phyloP scores from a whole-genome alignment of 2,329 filamentous ascomycete genomes.

The Verticillium klebahnii region DNA sequence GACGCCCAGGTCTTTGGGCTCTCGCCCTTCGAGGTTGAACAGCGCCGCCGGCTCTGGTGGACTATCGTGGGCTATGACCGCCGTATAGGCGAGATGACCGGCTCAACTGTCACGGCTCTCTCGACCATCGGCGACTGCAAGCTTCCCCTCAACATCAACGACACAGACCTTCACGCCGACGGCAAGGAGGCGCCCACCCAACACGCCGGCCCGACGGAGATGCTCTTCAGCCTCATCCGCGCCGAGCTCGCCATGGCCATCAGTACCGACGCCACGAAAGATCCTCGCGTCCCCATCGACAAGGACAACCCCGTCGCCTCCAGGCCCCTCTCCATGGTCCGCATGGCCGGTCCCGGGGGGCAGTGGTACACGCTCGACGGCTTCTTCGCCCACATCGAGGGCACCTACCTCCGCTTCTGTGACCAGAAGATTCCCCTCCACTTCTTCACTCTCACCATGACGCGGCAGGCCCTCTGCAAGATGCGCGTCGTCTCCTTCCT shows the following conservation, averaged over 20 bases:
- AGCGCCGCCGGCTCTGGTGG: slow-evolving; percentile 72
- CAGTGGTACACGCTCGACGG: slow-evolving; percentile 45
- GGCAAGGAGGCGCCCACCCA: slow-evolving; percentile 48
- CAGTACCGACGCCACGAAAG: slow-evolving; percentile 39
- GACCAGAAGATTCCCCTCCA: slow-evolving; percentile 56
- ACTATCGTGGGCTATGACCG: slow-evolving; percentile 64
- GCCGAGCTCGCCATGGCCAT: slow-evolving; percentile 54
- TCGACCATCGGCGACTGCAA: slow-evolving; percentile 50
- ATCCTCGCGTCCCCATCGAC: slow-evolving; percentile 21
- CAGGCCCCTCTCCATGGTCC: slow-evolving; percentile 29
- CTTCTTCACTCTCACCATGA: slow-evolving; percentile 55
- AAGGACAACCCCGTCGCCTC: slow-evolving; percentile 17
- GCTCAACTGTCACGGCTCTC: slow-evolving; percentile 51
- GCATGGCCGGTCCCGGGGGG: slow-evolving; percentile 45
- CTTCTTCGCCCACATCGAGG: slow-evolving; percentile 51
- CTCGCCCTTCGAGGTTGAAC: slow-evolving; percentile 59
- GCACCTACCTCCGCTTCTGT: slow-evolving; percentile 50
- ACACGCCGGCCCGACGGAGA: slow-evolving; percentile 51
- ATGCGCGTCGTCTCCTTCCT: slow-evolving; percentile 52
- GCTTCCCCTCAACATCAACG: slow-evolving; percentile 57
- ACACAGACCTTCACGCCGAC: slow-evolving; percentile 53
- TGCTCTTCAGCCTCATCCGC: slow-evolving; percentile 54
- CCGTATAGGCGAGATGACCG: slow-evolving; percentile 63
- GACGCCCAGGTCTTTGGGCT: slow-evolving; percentile 50
- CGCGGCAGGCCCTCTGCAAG: slow-evolving; percentile 50